These are phyloP conservation scores for Peniophora sp. DNA, from an alignment of 1,284 basidiomycete genomes.

Conservation along the genomic window DNA sequence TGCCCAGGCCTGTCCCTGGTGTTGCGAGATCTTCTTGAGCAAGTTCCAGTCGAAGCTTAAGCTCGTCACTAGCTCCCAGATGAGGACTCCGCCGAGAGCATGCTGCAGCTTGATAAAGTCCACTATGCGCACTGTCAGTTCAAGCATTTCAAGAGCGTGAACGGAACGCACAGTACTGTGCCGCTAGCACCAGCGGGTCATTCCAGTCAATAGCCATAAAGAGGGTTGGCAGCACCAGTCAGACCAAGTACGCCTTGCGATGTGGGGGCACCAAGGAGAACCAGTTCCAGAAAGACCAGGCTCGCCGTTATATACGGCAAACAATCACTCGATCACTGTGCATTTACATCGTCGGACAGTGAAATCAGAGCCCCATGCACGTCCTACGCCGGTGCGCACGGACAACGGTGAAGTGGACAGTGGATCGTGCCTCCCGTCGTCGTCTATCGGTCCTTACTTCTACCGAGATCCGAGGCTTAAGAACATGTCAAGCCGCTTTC, in stretches of 20 bases:
- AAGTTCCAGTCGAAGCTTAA: neutral
- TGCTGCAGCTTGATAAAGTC: neutral
- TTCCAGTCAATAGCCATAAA: neutral
- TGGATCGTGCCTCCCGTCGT: no score
- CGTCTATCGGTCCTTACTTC: no score
- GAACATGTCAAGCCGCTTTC: no score
- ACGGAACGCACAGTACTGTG: neutral
- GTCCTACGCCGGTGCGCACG: constrained; percentile 14
- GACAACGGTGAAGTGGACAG: constrained; percentile 1
- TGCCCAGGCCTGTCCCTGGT: neutral
- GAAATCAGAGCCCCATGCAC: constrained; percentile 18
- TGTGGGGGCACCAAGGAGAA: neutral
- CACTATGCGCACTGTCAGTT: neutral
- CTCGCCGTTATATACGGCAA: neutral
- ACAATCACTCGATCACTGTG: neutral
- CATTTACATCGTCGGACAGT: constrained; percentile 9
- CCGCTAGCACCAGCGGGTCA: neutral
- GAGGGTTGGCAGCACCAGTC: neutral
- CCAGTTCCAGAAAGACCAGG: neutral
- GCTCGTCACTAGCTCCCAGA: neutral
- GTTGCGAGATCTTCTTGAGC: neutral
- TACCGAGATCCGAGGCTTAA: no score
- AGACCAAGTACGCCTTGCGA: no score
- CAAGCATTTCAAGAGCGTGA: neutral
- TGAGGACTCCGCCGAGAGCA: neutral